These are phyloP conservation scores for Closterium sp. DNA, from an alignment of 139 green algal species.

Conservation along the genomic window DNA sequence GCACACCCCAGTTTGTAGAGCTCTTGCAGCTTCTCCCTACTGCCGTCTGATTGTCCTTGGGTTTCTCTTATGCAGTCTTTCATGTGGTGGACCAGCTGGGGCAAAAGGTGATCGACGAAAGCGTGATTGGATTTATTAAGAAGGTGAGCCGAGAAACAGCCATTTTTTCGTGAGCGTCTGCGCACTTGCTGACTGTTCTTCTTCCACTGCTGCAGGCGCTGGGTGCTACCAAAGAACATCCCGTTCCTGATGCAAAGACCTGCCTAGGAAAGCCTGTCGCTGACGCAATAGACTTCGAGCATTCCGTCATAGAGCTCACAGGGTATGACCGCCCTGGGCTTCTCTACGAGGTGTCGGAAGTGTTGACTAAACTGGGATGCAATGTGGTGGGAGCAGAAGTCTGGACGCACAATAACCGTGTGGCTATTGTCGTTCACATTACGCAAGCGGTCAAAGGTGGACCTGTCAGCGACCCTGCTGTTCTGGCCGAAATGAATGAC, in stretches of 20 bases:
- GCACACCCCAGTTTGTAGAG: neutral
- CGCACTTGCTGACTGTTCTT: neutral
- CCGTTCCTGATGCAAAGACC: slow-evolving; percentile 18
- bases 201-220: slow-evolving; percentile 10
- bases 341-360: slow-evolving; percentile 76
- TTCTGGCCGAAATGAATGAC: slow-evolving; percentile 26
- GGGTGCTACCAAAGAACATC: slow-evolving; percentile 53
- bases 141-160: neutral
- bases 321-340: slow-evolving; percentile 78
- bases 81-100: slow-evolving; percentile 75
- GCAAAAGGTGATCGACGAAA: slow-evolving; percentile 63
- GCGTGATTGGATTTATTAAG: slow-evolving; percentile 45
- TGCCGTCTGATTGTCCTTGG: neutral
- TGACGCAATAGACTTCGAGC: slow-evolving; percentile 50
- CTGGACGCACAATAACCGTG: slow-evolving; percentile 53
- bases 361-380: slow-evolving; percentile 78
- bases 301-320: slow-evolving; percentile 84
- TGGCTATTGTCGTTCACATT: slow-evolving; percentile 45
- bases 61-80: slow-evolving; percentile 70
- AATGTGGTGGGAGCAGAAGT: slow-evolving; percentile 80
- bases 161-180: neutral
- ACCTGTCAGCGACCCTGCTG: slow-evolving; percentile 23
- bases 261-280: slow-evolving; percentile 54
- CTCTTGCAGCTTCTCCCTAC: neutral
- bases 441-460: slow-evolving; percentile 37